These are phyloP conservation scores for Apiotrichum montevideense DNA, from an alignment of 1,284 basidiomycete genomes.

Conservation along the genomic window DNA sequence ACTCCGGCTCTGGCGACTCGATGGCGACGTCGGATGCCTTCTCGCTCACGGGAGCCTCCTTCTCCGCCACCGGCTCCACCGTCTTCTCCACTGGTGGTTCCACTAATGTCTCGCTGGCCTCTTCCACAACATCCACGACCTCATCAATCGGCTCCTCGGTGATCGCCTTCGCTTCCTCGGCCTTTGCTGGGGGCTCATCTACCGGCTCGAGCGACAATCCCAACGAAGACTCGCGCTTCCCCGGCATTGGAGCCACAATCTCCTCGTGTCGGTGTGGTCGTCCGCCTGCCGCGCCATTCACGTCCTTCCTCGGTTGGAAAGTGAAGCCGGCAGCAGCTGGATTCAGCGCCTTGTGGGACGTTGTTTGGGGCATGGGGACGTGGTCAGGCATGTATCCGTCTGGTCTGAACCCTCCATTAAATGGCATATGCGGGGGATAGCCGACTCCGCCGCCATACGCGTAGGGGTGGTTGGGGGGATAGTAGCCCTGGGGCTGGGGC, in stretches of 20 bases:
- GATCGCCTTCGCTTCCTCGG: not conserved
- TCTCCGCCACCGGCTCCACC: not conserved
- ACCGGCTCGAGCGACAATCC: constrained; percentile 15
- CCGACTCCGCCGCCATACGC: constrained; percentile 39
- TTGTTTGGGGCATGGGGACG: not conserved
- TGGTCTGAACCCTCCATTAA: constrained; percentile 7
- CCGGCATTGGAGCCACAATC: constrained; percentile 8
- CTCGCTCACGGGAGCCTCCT: not conserved
- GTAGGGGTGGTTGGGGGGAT: constrained; percentile 40
- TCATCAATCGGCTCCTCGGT: not conserved
- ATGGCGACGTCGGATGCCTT: not conserved
- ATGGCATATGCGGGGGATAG: constrained; percentile 17
- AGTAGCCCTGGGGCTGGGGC: constrained; percentile 15
- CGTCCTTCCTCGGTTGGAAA: constrained; percentile 14
- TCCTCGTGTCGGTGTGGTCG: not conserved
- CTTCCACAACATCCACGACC: not conserved
- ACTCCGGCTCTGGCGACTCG: not conserved
- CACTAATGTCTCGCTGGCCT: not conserved
- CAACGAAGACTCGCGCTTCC: constrained; percentile 5
- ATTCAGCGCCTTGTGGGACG: constrained; percentile 27
- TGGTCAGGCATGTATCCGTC: constrained; percentile 11
- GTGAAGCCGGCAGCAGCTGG: constrained; percentile 41
- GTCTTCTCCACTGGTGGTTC: not conserved
- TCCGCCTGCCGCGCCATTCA: constrained; percentile 6
- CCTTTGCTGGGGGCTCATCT: not conserved